These are phyloP conservation scores for Microcera coccophila DNA, from an alignment of 2,329 filamentous ascomycete species.

Conservation along the genomic window DNA sequence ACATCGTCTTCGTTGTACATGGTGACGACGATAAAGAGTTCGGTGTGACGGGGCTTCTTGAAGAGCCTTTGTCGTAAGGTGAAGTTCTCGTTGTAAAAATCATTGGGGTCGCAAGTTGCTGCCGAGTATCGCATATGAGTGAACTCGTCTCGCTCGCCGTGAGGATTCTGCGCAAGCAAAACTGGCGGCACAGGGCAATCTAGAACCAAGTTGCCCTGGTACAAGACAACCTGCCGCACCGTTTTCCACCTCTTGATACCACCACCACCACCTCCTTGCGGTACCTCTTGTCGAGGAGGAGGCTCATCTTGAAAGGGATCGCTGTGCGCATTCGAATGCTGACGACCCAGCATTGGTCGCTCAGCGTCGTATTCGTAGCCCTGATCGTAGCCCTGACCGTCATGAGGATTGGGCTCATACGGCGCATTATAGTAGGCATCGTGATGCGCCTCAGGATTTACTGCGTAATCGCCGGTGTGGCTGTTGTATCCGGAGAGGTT, in stretches of 20 bases:
- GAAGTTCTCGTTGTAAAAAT: conserved; percentile 86
- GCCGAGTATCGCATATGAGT: conserved; percentile 92
- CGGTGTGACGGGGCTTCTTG: conserved; percentile 85
- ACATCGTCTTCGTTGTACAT: conserved; percentile 99
- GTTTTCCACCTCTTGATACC: conserved; percentile 90
- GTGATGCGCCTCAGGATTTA: conserved; percentile 82
- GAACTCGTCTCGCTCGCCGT: conserved; percentile 88
- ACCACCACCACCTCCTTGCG: conserved; percentile 35
- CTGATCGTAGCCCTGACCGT: conserved; percentile 56
- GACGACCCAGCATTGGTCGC: conserved; percentile 70
- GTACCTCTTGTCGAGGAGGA: no score
- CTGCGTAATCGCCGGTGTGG: conserved; percentile 63
- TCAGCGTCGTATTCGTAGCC: conserved; percentile 70
- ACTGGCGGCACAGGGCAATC: conserved; percentile 93
- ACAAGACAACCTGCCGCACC: conserved; percentile 95
- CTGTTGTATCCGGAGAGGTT: conserved; percentile 46
- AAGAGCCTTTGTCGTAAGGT: conserved; percentile 89
- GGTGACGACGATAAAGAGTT: conserved; percentile 92
- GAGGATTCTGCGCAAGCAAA: conserved; percentile 80
- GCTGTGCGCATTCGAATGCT: conserved; percentile 43
- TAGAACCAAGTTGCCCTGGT: conserved; percentile 92
- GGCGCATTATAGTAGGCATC: conserved; percentile 82
- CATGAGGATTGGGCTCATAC: conserved; percentile 66
- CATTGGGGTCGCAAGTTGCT: conserved; percentile 85
- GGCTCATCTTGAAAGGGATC: conserved; percentile 47